Evolutionary conservation across 2,329 filamentous ascomycete species (phyloP).

Genomic region (Beauveria pseudobassiana): DNA sequence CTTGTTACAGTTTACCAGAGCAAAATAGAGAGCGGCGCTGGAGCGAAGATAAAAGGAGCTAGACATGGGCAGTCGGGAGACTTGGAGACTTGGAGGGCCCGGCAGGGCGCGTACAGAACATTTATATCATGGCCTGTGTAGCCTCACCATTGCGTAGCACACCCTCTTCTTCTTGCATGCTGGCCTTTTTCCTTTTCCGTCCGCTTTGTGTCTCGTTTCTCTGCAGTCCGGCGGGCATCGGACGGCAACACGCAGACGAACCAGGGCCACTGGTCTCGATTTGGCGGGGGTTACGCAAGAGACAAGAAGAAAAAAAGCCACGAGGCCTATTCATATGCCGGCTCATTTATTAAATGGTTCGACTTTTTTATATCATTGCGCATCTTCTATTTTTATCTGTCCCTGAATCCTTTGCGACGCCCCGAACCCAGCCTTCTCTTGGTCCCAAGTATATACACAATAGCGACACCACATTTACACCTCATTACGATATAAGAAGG

Average conservation of each 20-base stretch:
- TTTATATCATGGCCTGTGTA: conserved; percentile 8
- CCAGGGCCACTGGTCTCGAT: too few species aligned
- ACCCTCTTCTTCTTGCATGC: background rate
- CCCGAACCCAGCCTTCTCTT: too few species aligned
- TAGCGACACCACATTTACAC: background rate
- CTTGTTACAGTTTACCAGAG: too few species aligned
- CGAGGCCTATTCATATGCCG: too few species aligned
- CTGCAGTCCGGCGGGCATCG: background rate
- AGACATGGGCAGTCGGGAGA: background rate
- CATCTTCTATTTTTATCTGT: too few species aligned
- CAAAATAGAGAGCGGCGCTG: background rate
- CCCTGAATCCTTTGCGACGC: too few species aligned
- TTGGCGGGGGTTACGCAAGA: too few species aligned
- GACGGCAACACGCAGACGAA: too few species aligned
- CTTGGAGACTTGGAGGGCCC: background rate
- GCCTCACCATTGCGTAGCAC: background rate
- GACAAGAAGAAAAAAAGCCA: too few species aligned
- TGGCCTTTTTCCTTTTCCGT: background rate
- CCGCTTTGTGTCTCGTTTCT: background rate
- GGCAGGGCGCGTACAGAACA: background rate
- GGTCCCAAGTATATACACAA: too few species aligned
- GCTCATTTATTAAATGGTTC: too few species aligned
- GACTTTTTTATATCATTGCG: too few species aligned
- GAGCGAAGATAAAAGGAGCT: background rate
- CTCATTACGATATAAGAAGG: background rate